Base-by-base conservation (phyloP, 202 grass and related monocot genomes). In the Setaria italica region DNA sequence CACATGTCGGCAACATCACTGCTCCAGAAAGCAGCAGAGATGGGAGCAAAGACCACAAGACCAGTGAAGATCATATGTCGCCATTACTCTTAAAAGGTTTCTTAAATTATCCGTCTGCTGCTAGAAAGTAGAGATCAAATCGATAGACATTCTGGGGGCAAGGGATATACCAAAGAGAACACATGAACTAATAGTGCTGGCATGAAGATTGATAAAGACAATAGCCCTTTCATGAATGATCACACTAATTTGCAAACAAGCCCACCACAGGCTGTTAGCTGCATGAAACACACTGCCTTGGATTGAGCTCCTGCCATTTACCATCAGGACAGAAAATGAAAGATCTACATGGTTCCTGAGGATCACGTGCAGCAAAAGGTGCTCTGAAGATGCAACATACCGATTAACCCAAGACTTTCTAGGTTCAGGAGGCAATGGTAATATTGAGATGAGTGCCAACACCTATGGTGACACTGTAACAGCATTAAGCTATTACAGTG, bases 71-170 rank as follows among this genome's bases (percentile, higher is more conserved):
- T 67, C 70, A 59, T 20, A 74, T 79, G 5, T 80, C 76, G 1
- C 60, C 81, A 80, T 74, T 85, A 80, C 87, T 89, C 66, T 34
- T 83, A 48, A 83, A 79, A 85, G 76, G 82, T 75, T 89, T 85
- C 29, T 56, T 60, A 0, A 67, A 73, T 65, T 85, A 89, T 69
- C 78, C 59, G 48, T 51, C 72, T 53, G 34, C 77, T 53, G 29
- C 69, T 25, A 25, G 25, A 25, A 25, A 25, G 25, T 16, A 81
- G 54, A 62, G 33, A 49, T 76, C 70, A 81, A 10, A 41, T 45
- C 6, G 54, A 74, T 25, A 54, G 59, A 45, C 81, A 77, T 76
- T 78, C 65, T 54, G 34, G 47, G 63, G 14, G 54, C 39, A 16
- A 47, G 7, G 14, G 55, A 42, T 53, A 66, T 54, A 62, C 81